These are phyloP conservation scores for Tricholoma bakamatsutake DNA, from an alignment of 768 basidiomycete species.

Conservation along the genomic window DNA sequence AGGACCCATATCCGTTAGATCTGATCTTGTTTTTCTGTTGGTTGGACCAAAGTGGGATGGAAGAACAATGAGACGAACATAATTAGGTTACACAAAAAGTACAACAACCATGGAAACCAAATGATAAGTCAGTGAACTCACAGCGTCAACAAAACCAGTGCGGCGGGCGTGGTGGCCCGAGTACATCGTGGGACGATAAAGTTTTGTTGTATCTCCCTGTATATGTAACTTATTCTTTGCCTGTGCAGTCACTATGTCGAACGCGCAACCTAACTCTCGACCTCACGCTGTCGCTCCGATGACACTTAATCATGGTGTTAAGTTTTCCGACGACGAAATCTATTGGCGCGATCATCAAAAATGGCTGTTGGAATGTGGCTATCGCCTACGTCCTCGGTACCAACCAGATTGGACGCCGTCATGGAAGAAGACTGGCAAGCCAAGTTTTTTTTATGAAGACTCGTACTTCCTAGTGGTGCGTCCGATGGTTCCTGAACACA, in stretches of 20 bases:
- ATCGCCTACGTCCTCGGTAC: conserved; percentile 27
- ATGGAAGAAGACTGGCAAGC: conserved; percentile 13
- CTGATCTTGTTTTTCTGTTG: neutral
- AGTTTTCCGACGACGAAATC: neutral
- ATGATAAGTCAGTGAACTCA: too few species aligned
- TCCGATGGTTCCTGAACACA: too few species aligned
- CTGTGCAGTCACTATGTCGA: neutral
- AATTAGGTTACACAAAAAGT: neutral
- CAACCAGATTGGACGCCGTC: conserved; percentile 23
- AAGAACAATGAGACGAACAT: too few species aligned
- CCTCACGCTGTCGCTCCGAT: neutral
- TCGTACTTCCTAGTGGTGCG: neutral
- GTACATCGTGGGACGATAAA: neutral
- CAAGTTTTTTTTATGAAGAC: neutral
- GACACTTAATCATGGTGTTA: neutral
- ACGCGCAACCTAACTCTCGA: neutral
- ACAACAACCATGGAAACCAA: too few species aligned
- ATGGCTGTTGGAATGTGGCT: conserved; percentile 24
- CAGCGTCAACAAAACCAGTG: too few species aligned
- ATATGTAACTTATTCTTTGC: neutral
- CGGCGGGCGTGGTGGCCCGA: too few species aligned
- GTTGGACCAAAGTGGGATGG: neutral
- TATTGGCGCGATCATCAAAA: conserved; percentile 18
- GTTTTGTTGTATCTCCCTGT: neutral
- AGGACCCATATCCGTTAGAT: neutral